These are phyloP conservation scores for Aspergillus bombycis DNA, from an alignment of 2,329 filamentous ascomycete species.

Conservation along the genomic window DNA sequence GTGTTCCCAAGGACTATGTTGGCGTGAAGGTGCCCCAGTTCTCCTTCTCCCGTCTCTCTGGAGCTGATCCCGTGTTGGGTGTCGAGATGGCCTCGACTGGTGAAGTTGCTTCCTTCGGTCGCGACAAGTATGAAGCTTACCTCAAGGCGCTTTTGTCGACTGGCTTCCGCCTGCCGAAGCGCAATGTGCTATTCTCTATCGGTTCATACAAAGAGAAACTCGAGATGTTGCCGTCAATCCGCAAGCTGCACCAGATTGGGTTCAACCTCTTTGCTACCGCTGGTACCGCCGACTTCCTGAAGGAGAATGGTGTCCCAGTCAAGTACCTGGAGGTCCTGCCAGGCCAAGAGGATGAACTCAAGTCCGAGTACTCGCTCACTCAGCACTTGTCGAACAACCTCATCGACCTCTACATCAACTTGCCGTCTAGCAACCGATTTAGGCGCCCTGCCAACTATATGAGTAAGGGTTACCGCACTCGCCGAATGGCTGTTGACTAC, in stretches of 20 bases:
- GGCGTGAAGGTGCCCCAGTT: constrained; percentile 99
- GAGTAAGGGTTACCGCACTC: constrained; percentile 94
- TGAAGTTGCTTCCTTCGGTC: constrained; percentile 94
- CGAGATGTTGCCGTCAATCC: constrained; percentile 91
- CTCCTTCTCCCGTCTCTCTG: constrained; percentile 95
- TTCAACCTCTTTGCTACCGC: constrained; percentile 96
- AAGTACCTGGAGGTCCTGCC: constrained; percentile 90
- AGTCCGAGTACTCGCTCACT: constrained; percentile 94
- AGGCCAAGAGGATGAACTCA: constrained; percentile 78
- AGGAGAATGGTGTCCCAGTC: constrained; percentile 87
- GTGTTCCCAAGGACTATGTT: constrained; percentile 78
- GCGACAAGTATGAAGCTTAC: constrained; percentile 96
- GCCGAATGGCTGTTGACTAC: constrained; percentile 97
- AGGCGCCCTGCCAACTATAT: constrained; percentile 96
- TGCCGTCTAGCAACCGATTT: constrained; percentile 98
- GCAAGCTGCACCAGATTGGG: constrained; percentile 85
- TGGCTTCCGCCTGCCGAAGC: constrained; percentile 93
- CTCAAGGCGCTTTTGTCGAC: constrained; percentile 94
- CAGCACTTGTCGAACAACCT: constrained; percentile 97
- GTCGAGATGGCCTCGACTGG: constrained; percentile 99
- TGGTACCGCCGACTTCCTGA: constrained; percentile 93
- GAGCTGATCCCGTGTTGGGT: constrained; percentile 92
- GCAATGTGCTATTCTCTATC: constrained; percentile 92
- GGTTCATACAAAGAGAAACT: constrained; percentile 98
- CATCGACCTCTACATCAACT: constrained; percentile 98